phyloP scores from a whole-genome alignment of 2,329 filamentous ascomycete species.

The Venturia oleaginea region DNA sequence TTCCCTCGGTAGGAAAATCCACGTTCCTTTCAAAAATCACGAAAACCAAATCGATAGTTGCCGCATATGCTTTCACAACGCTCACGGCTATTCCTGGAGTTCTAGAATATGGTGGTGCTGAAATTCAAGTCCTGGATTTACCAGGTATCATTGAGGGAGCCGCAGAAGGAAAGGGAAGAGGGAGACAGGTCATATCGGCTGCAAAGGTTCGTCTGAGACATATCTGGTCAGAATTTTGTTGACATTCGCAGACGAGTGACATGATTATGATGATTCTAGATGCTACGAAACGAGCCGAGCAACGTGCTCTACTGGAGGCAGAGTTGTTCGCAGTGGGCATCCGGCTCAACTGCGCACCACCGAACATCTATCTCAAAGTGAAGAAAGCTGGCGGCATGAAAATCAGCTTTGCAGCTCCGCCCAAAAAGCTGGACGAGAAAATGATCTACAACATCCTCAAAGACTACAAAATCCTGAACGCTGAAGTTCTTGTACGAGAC shows the following conservation, averaged over 20 bases:
- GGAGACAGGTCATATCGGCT: slow-evolving; percentile 91
- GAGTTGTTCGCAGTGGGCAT: slow-evolving; percentile 95
- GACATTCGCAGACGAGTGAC: slow-evolving; percentile 64
- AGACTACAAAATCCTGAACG: slow-evolving; percentile 98
- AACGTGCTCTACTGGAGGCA: slow-evolving; percentile 78
- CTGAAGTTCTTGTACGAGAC: slow-evolving; percentile 89
- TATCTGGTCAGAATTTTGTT: not conserved
- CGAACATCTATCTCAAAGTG: slow-evolving; percentile 95
- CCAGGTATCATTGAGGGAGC: slow-evolving; percentile 98
- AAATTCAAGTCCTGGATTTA: slow-evolving; percentile 95
- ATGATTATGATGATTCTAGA: slow-evolving; percentile 95
- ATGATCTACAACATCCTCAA: slow-evolving; percentile 96
- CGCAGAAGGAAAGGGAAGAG: slow-evolving; percentile 88
- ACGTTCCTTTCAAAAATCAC: slow-evolving; percentile 99
- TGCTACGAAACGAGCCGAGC: slow-evolving; percentile 92
- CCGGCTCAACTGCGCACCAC: slow-evolving; percentile 79
- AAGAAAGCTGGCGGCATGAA: slow-evolving; percentile 99
- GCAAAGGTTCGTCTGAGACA: slow-evolving; percentile 53
- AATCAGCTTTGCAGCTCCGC: slow-evolving; percentile 85
- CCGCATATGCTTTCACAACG: slow-evolving; percentile 94
- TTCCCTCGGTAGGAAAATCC: slow-evolving; percentile 96
- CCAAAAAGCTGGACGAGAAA: slow-evolving; percentile 90
- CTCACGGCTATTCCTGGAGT: slow-evolving; percentile 95
- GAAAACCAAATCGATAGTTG: slow-evolving; percentile 92
- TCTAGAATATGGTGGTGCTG: slow-evolving; percentile 91